Evolutionary conservation across 768 basidiomycete genomes (phyloP).

Genomic region (Tulasnella calospora): DNA sequence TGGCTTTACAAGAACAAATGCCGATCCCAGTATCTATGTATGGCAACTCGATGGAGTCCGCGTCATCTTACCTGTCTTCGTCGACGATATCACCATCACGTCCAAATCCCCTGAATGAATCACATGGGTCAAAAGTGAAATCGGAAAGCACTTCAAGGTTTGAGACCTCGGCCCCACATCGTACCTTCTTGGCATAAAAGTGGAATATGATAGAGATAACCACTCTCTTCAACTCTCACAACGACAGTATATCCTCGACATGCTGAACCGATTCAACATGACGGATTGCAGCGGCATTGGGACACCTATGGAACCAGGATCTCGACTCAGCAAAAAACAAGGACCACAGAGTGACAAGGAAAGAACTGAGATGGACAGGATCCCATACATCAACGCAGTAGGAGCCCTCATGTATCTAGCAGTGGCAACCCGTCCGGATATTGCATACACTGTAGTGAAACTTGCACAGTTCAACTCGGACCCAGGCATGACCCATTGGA

Average conservation of each 20-base stretch:
- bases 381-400: conserved; percentile 22
- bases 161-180: conserved; percentile 13
- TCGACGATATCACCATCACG: no score
- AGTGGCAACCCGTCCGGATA: no score
- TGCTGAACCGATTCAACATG: conserved; percentile 1
- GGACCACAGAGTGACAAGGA: no score
- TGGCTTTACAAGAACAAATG: conserved; percentile 2
- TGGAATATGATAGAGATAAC: not conserved
- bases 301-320: not conserved
- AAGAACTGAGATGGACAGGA: no score
- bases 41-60: conserved; percentile 31
- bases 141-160: conserved; percentile 12
- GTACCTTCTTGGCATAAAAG: conserved; percentile 13
- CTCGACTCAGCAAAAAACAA: no score
- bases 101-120: no score
- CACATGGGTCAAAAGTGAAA: conserved; percentile 1
- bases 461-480: conserved; percentile 28
- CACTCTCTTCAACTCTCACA: not conserved
- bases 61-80: conserved; percentile 37
- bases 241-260: not conserved
- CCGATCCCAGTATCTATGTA: no score
- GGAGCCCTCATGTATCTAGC: no score
- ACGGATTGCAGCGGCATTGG: not conserved
- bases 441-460: conserved; percentile 11
- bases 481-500: conserved; percentile 29